These are phyloP conservation scores for Hanseniaspora gamundiae DNA, from an alignment of 1,139 yeast species.

Conservation along the genomic window DNA sequence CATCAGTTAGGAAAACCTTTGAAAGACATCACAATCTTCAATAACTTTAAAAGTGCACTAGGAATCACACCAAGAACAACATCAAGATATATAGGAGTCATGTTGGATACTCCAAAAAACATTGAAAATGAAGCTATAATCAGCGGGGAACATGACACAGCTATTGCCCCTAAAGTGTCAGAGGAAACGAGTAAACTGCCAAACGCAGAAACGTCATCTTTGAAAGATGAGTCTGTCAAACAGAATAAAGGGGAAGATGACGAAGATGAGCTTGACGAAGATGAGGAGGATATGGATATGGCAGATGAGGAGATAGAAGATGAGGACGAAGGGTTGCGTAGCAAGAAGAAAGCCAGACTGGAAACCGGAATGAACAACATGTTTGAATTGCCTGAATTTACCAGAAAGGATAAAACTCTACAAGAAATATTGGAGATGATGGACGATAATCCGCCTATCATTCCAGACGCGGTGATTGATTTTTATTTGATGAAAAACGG, in stretches of 20 bases:
- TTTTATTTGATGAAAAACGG: slow-evolving; percentile 86
- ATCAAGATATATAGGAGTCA: too few relatives aligned
- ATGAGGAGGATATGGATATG: slow-evolving; percentile 18
- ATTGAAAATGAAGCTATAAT: too few relatives aligned
- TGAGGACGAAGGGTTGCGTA: slow-evolving; percentile 28
- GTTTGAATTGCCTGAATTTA: slow-evolving; percentile 52
- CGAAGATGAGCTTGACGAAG: slow-evolving; percentile 4
- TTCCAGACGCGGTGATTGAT: slow-evolving; percentile 97
- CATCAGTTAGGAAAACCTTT: too few relatives aligned
- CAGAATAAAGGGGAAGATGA: background rate
- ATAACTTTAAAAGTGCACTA: too few relatives aligned
- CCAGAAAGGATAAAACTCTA: slow-evolving; percentile 77
- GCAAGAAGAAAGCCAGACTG: slow-evolving; percentile 12
- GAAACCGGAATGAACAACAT: slow-evolving; percentile 26
- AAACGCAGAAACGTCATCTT: background rate
- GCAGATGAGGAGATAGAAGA: slow-evolving; percentile 32
- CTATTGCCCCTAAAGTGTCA: too few relatives aligned
- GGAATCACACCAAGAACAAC: too few relatives aligned
- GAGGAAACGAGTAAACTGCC: too few relatives aligned
- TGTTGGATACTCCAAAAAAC: too few relatives aligned
- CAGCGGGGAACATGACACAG: too few relatives aligned
- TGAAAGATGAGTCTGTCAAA: slow-evolving; percentile 5
- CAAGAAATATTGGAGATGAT: slow-evolving; percentile 76
- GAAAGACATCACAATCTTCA: too few relatives aligned
- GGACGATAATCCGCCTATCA: slow-evolving; percentile 92